phyloP scores from a whole-genome alignment of 371 early-diverging fungal genomes.

The Rhizopus delemar region DNA sequence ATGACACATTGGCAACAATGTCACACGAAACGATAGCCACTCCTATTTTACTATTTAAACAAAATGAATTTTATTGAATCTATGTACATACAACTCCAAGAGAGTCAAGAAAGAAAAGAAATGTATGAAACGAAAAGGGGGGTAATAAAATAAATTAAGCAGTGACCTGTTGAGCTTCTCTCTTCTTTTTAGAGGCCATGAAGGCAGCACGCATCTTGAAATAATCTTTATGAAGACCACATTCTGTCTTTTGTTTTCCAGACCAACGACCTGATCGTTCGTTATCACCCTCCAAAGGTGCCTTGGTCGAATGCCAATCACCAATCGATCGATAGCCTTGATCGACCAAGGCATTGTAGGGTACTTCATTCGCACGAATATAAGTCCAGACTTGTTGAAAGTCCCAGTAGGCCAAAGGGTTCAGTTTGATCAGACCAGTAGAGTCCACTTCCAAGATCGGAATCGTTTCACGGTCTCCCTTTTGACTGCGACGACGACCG shows the following conservation, averaged over 20 bases:
- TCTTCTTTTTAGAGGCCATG: conserved; percentile 53
- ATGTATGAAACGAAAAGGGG: not conserved
- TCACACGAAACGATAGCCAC: too few species aligned
- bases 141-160: conserved; percentile 6
- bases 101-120: not conserved
- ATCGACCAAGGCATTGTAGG: conserved; percentile 87
- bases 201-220: conserved; percentile 84
- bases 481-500: conserved; percentile 88
- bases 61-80: not conserved
- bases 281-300: conserved; percentile 60
- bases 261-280: conserved; percentile 93
- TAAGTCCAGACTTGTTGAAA: conserved; percentile 86
- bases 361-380: conserved; percentile 83
- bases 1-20: too few species aligned
- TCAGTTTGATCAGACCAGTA: conserved; percentile 84
- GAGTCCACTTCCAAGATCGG: conserved; percentile 83
- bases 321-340: conserved; percentile 92
- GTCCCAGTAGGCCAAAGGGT: conserved; percentile 88
- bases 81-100: not conserved
- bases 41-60: too few species aligned
- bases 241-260: conserved; percentile 88
- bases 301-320: conserved; percentile 89
- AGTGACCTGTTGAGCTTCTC: conserved; percentile 33
- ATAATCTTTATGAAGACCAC: conserved; percentile 94
- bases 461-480: conserved; percentile 77